Conservation (phyloP, 1,284 basidiomycete species). For the Cystobasidium sp. region DNA sequence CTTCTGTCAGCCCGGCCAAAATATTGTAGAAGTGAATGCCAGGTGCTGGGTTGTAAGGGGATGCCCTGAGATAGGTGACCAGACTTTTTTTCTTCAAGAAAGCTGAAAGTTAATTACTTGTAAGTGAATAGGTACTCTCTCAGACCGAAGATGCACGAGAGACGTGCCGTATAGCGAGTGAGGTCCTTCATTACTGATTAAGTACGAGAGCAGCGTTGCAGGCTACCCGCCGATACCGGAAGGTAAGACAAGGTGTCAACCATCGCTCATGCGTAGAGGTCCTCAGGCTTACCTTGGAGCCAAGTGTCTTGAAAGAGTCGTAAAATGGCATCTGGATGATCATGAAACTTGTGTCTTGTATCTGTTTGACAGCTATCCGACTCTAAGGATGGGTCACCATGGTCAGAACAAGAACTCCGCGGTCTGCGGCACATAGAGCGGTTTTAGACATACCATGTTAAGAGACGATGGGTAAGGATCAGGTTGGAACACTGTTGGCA, state of each 20-base stretch:
- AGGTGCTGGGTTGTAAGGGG: conserved; percentile 69
- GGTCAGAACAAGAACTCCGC: not conserved
- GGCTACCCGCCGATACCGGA: conserved; percentile 61
- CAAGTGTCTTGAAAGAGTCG: conserved; percentile 76
- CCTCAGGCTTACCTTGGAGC: not conserved
- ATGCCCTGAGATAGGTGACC: conserved; percentile 76
- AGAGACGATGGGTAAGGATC: conserved; percentile 44
- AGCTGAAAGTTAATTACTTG: conserved; percentile 58
- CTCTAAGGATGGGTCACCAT: conserved; percentile 55
- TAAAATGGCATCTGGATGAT: conserved; percentile 74
- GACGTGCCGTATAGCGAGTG: conserved; percentile 70
- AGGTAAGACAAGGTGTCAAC: not conserved
- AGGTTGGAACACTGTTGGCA: conserved; percentile 15
- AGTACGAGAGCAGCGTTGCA: conserved; percentile 76
- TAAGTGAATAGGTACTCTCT: not conserved
- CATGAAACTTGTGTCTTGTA: conserved; percentile 84
- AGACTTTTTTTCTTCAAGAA: conserved; percentile 91
- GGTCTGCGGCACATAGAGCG: not conserved
- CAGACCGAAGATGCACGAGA: not conserved
- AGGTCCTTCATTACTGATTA: conserved; percentile 93
- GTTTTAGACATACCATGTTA: conserved; percentile 49
- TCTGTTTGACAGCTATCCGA: conserved; percentile 77
- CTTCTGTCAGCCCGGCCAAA: conserved; percentile 75
- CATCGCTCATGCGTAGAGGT: conserved; percentile 10
- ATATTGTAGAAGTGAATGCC: conserved; percentile 90